Base-by-base conservation (phyloP, 169 alveolate genomes). In the Babesia ovis region DNA sequence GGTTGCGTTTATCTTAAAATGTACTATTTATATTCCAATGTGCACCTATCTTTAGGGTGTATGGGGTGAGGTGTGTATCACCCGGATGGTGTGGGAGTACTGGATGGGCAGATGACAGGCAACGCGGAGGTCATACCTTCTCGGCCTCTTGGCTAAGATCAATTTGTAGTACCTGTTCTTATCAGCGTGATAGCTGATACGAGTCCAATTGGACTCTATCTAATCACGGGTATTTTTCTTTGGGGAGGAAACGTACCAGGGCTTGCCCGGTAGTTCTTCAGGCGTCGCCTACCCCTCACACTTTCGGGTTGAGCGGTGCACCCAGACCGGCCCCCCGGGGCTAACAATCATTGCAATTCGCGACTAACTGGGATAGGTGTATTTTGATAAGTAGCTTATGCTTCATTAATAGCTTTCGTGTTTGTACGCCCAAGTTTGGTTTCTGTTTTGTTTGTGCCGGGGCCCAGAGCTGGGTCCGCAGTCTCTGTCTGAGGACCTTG, bases 121-220 rank as follows among this genome's bases (percentile, higher is more conserved):
- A 20, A 12, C 9, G 32, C 20, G 25, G 5, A 39, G 27, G 53
- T 25, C 86, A 81, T 81, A 81, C 89, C 93, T 89, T 89, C 93
- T 89, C 93, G 93, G 93, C 93, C 93, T 89, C 93, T 89, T 89
- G 93, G 93, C 93, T 89, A 89, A 85, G 93, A 89, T 89, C 93
- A 89, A 89, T 89, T 89, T 89, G 93, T 89, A 89, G 93, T 89
- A 89, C 93, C 93, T 89, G 93, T 89, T 89, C 93, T 89, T 89
- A 89, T 89, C 93, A 89, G 93, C 93, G 93, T 89, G 93, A 89
- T 89, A 89, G 93, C 93, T 89, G 93, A 89, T 89, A 89, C 89
- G 91, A 85, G 86, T 86, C 90, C 93, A 81, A 89, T 82, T 75
- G 93, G 90, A 83, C 85, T 83, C 93, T 89, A 79, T 85, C 85